Base-by-base conservation (phyloP, 257 asterid genomes). In the Solanum chiquidenum region DNA sequence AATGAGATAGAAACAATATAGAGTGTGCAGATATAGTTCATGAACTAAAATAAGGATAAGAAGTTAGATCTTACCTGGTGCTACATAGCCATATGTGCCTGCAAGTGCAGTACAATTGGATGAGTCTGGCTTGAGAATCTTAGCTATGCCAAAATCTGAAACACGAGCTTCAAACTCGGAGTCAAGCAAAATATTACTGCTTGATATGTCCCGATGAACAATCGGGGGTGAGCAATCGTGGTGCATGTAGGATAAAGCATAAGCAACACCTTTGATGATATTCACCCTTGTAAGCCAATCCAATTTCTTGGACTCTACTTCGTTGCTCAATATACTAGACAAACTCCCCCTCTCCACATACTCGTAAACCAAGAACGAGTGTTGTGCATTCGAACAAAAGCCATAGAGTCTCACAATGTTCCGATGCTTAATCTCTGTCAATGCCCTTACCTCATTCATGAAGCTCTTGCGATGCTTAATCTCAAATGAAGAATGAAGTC, bases 61-160 rank as follows among this genome's bases (percentile, higher is more conserved):
- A 29, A 44, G 68, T 18, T 25, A 7, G 1, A 46, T 7, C 66
- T 5, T 87, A 84, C 87, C 73, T 2, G 73, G 73, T 66, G 73
- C 73, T 2, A 87, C 60, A 72, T 88, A 88, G 20, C 89, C 89
- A 73, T 73, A 83, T 49, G 89, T 72, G 69, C 87, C 87, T n/a
- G 87, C 87, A 88, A 83, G 52, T 27, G 87, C 62, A 21, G 87
- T 83, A 21, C 79, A 23, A 88, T 83, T 83, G 12, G 85, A 88
- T 21, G 89, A 83, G 34, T 87, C 84, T 84, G 77, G 55, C 21
- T 69, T 83, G n/a, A 87, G 84, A 46, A 83, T 6, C 87, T 83
- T 87, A 9, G 89, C 87, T 27, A 86, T 87, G 76, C 89, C 89
- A 83, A 87, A 87, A 27, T 87, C 87, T 1, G 87, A 46, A 46